Base-by-base conservation (phyloP, 2,329 filamentous ascomycete species). In the Zymoseptoria tritici region DNA sequence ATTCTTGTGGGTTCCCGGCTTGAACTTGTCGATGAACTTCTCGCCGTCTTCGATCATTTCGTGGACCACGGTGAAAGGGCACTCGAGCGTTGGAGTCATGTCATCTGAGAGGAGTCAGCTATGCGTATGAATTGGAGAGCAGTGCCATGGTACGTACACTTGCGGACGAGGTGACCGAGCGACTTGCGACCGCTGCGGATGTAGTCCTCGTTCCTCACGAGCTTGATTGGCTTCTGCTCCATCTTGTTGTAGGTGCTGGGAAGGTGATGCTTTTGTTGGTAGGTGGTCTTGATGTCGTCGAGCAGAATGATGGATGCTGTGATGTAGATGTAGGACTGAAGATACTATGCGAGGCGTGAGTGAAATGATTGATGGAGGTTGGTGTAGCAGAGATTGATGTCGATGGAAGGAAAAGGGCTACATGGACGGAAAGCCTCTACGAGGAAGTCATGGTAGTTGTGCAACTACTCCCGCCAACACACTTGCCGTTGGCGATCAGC, bases 151-250 rank as follows among this genome's bases (percentile, higher is more conserved):
- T 2, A 49, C 61, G 36, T 55, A 66, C 66, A 71, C 54, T 71
- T 71, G 36, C 63, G 58, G 31, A 68, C 58, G 7, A 69, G 60
- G 24, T 64, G 62, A 9, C 63, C 65, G 9, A 68, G 58, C 22
- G 64, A 65, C 24, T 66, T 66, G n/a, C 59, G 19, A 16, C 66
- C 65, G 22, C 54, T 57, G 20, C 60, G 62, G 9, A 55, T 49
- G 57, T 66, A 70, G 24, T 67, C 63, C 11, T 65, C 58, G 54
- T 71, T 71, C 56, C 67, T 63, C 51, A 69, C 60, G 21, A 68
- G 63, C 52, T 65, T 64, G 52, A 71, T 59, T 7, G 36, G 36
- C 36, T 16, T 46, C 46, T 64, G 66, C 21, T 64, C 62, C 5
- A 69, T 60, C 60, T 63, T 60, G 51, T 52, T 46, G 62, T 65